Percentiles rank a stretch among this genome's conserved stretches.
Conservation (phyloP, 139 green algal genomes). For the Micromonas pusilla region DNA sequence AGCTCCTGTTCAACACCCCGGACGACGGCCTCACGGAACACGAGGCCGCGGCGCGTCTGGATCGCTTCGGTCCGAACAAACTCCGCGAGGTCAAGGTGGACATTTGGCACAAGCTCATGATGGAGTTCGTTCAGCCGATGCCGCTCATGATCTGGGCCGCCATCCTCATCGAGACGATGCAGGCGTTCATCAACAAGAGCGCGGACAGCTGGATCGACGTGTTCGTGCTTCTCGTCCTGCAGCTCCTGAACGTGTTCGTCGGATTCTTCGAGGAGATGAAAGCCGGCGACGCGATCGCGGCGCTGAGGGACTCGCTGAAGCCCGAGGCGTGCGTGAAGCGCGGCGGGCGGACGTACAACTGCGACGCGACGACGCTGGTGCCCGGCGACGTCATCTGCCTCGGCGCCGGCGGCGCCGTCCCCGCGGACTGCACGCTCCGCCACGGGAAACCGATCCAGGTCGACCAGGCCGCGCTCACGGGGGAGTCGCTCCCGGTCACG, state of each 20-base stretch:
- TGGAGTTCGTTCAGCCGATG: slow-evolving; percentile 70
- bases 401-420: slow-evolving; percentile 55
- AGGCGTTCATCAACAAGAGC: slow-evolving; percentile 39
- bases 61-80: slow-evolving; percentile 61
- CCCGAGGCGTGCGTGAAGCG: slow-evolving; percentile 66
- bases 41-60: slow-evolving; percentile 58
- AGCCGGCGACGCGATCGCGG: slow-evolving; percentile 70
- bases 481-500: slow-evolving; percentile 74
- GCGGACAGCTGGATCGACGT: slow-evolving; percentile 56
- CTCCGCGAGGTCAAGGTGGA: slow-evolving; percentile 61
- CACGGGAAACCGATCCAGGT: slow-evolving; percentile 49
- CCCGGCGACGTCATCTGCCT: slow-evolving; percentile 71
- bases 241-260: slow-evolving; percentile 73
- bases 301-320: slow-evolving; percentile 75
- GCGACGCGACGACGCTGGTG: slow-evolving; percentile 60
- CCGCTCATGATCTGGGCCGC: slow-evolving; percentile 88
- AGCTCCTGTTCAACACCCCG: slow-evolving; percentile 11
- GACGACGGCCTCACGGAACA: slow-evolving; percentile 27
- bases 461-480: slow-evolving; percentile 73
- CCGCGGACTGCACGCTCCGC: slow-evolving; percentile 56
- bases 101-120: slow-evolving; percentile 37
- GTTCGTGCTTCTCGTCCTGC: slow-evolving; percentile 67
- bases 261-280: slow-evolving; percentile 72
- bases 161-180: slow-evolving; percentile 62
- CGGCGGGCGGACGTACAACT: slow-evolving; percentile 58